A percentile compares a stretch with the other conserved stretches of the same genome.
Evolutionary conservation across 129 eudicot genomes (phyloP).

Genomic region (Centella asiatica): DNA sequence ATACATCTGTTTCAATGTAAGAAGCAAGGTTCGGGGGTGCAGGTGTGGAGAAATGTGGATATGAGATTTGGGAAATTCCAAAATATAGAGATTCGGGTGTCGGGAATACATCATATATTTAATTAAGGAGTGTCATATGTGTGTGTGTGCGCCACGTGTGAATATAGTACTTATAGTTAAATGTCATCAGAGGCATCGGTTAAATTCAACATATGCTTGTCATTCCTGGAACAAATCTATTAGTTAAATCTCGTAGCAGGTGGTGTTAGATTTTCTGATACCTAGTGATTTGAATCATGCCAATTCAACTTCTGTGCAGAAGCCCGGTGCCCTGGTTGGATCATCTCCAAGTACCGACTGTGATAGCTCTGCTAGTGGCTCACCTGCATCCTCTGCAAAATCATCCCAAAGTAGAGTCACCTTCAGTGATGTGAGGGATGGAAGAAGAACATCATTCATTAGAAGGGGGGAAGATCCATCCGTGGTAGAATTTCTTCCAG

Average conservation of each 20-base stretch:
- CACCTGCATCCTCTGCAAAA: conserved; percentile 69
- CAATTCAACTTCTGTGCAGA: conserved; percentile 31
- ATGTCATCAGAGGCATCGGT: too few species aligned
- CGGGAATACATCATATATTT: too few species aligned
- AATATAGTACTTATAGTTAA: too few species aligned
- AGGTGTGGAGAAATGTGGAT: too few species aligned
- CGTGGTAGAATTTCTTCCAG: conserved; percentile 31
- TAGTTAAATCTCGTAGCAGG: neutral
- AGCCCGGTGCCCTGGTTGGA: conserved; percentile 42
- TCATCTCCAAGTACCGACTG: conserved; percentile 38
- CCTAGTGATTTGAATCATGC: neutral
- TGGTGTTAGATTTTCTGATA: neutral
- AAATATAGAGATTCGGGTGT: too few species aligned
- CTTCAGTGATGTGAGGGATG: conserved; percentile 44
- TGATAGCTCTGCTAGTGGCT: conserved; percentile 58
- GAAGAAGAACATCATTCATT: conserved; percentile 46
- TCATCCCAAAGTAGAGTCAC: conserved; percentile 49
- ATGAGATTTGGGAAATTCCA: too few species aligned
- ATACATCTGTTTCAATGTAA: neutral
- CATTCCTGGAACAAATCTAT: neutral
- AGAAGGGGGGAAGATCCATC: conserved; percentile 47
- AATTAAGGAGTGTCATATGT: too few species aligned
- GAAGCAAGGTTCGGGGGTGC: too few species aligned
- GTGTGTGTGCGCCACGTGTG: too few species aligned
- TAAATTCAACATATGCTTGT: too few species aligned